phyloP scores from a whole-genome alignment of 768 basidiomycete genomes.

The Coprinopsis strossmayeri region DNA sequence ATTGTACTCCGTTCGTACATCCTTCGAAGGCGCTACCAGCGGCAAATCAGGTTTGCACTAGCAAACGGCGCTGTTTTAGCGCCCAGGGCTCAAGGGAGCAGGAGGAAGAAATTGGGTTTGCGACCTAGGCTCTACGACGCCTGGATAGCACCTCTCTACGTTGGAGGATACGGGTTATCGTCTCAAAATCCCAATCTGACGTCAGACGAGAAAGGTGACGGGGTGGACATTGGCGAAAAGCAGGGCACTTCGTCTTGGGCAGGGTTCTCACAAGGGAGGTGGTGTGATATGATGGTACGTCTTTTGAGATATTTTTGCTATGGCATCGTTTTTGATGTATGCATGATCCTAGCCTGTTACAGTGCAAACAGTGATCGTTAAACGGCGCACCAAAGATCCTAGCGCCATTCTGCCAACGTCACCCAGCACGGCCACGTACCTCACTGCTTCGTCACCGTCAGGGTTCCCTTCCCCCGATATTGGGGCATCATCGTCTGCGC shows the following conservation, averaged over 20 bases:
- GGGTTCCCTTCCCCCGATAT: not conserved
- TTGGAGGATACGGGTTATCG: conserved; percentile 33
- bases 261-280: conserved; percentile 5
- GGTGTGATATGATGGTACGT: conserved; percentile 10
- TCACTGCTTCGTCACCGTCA: not conserved
- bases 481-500: not conserved
- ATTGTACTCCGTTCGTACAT: conserved; percentile 61
- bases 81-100: conserved; percentile 31
- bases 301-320: conserved; percentile 6
- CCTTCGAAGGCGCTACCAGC: conserved; percentile 50
- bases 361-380: conserved; percentile 27
- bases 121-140: conserved; percentile 47
- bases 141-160: conserved; percentile 29
- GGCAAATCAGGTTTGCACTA: conserved; percentile 45
- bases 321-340: conserved; percentile 10
- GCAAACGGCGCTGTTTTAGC: conserved; percentile 42
- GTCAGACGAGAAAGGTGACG: conserved; percentile 1
- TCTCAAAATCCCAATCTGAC: conserved; percentile 3
- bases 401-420: conserved; percentile 11
- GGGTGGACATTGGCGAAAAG: not conserved
- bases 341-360: conserved; percentile 30
- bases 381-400: conserved; percentile 23
- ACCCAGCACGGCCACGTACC: not conserved
- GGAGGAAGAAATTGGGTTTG: conserved; percentile 35
- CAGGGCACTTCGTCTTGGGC: not conserved